Evolutionary conservation across 306 rosid genomes (phyloP).

Genomic region (Glycine soja): DNA sequence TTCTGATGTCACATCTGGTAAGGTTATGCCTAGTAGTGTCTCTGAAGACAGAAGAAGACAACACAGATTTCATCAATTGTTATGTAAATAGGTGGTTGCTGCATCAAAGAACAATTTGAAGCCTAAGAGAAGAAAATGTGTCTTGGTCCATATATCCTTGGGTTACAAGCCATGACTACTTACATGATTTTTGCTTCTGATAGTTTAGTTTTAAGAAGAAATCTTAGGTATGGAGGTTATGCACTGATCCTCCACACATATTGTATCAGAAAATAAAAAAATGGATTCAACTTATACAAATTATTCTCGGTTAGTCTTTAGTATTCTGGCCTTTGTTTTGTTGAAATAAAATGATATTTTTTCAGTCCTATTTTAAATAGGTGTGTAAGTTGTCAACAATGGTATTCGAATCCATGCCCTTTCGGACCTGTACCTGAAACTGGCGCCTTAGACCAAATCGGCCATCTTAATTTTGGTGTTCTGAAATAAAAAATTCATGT

Average conservation of each 20-base stretch:
- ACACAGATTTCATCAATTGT: background rate
- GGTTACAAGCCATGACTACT: background rate
- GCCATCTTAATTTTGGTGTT: constrained; percentile 46
- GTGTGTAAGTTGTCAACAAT: constrained; percentile 42
- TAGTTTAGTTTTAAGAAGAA: background rate
- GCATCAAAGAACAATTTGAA: constrained; percentile 1
- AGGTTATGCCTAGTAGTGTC: constrained; percentile 34
- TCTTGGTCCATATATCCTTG: background rate
- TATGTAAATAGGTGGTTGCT: background rate
- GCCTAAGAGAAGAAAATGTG: background rate
- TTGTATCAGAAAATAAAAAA: background rate
- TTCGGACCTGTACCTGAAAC: constrained; percentile 64
- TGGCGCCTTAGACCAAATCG: constrained; percentile 67
- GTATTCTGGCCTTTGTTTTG: background rate
- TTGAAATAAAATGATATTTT: background rate
- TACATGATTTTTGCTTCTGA: constrained; percentile 26
- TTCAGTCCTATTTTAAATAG: background rate
- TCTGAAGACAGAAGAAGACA: constrained; percentile 17
- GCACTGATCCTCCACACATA: background rate
- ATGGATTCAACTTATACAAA: background rate
- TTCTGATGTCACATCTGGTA: constrained; percentile 42
- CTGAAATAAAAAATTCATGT: too few relatives aligned
- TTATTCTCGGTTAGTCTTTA: background rate
- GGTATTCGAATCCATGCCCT: constrained; percentile 65
- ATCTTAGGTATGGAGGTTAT: background rate